Percentiles rank a stretch among this genome's conserved stretches.
Conservation (phyloP, 1,139 yeast genomes). For the Geotrichum histeridarum region DNA sequence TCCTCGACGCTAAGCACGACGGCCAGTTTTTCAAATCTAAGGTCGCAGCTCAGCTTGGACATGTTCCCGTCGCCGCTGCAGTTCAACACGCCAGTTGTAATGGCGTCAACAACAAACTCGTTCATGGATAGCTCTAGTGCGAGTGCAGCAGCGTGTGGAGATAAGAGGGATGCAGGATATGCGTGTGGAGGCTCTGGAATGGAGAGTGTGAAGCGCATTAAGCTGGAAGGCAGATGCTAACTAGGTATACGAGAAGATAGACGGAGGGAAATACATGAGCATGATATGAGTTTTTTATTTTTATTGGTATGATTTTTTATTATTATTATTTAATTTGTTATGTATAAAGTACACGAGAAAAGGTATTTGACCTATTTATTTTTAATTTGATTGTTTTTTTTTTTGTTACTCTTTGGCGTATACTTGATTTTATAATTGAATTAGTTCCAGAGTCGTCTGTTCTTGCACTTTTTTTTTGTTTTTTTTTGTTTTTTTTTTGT, state of each 20-base stretch:
- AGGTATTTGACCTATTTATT: not conserved
- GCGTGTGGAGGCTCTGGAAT: not conserved
- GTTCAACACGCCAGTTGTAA: conserved; percentile 30
- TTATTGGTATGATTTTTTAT: not conserved
- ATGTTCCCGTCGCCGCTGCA: conserved; percentile 36
- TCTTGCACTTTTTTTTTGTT: too few species aligned
- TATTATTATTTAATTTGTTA: not conserved
- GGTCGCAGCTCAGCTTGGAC: conserved; percentile 19
- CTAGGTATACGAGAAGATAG: not conserved
- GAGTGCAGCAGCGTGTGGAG: conserved; percentile 9
- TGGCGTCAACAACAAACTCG: conserved; percentile 22
- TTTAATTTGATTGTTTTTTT: not conserved
- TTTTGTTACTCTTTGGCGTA: too few species aligned
- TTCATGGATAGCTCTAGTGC: conserved; percentile 14
- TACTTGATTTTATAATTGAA: too few species aligned
- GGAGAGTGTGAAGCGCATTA: not conserved
- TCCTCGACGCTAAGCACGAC: not conserved
- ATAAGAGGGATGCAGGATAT: conserved; percentile 3
- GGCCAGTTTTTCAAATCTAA: not conserved
- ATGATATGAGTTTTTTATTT: not conserved
- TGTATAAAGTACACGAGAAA: not conserved
- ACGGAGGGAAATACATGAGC: not conserved
- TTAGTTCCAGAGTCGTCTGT: too few species aligned
- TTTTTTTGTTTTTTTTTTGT: too few species aligned
- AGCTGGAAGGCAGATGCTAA: not conserved